These are phyloP conservation scores for Trichoderma sp. DNA, from an alignment of 2,329 filamentous ascomycete genomes.

Conservation along the genomic window DNA sequence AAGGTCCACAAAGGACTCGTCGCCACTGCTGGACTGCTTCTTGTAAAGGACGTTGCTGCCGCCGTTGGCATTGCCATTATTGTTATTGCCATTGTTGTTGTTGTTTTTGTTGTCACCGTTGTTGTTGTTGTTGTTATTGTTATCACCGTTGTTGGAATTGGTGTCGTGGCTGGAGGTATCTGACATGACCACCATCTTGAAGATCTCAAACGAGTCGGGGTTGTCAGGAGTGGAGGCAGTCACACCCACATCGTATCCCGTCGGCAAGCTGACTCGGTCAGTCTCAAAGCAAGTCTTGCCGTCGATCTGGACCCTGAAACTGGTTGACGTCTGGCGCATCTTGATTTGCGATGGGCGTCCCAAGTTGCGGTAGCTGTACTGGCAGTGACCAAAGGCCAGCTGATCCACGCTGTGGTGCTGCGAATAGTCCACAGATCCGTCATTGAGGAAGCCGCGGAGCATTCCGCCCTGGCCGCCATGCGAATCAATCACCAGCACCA, in stretches of 20 bases:
- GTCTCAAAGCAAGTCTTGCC: slow-evolving; percentile 81
- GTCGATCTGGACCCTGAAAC: slow-evolving; percentile 80
- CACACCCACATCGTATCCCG: slow-evolving; percentile 82
- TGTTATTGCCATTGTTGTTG: slow-evolving; percentile 44
- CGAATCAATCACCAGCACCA: slow-evolving; percentile 83
- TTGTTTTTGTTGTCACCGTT: slow-evolving; percentile 44
- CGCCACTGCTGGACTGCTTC: slow-evolving; percentile 34
- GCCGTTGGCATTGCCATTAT: slow-evolving; percentile 34
- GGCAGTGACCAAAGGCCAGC: slow-evolving; percentile 90
- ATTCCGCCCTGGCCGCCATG: slow-evolving; percentile 77
- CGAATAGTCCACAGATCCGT: slow-evolving; percentile 79
- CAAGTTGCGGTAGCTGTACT: slow-evolving; percentile 87
- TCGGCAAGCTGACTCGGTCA: slow-evolving; percentile 73
- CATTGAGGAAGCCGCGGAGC: slow-evolving; percentile 90
- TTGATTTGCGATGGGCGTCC: slow-evolving; percentile 80
- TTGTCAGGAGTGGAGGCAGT: slow-evolving; percentile 86
- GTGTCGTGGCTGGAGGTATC: slow-evolving; percentile 41
- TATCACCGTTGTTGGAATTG: background rate
- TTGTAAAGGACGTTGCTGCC: slow-evolving; percentile 34
- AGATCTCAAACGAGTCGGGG: slow-evolving; percentile 92
- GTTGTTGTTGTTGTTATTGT: slow-evolving; percentile 37
- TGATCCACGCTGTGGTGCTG: slow-evolving; percentile 75
- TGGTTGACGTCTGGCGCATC: slow-evolving; percentile 63
- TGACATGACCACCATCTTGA: slow-evolving; percentile 77
- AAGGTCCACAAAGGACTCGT: slow-evolving; percentile 41